Evolutionary conservation across 495 filamentous ascomycete species (phyloP), one percentile per base, ranked within the genome.

Genomic region (Thermothielavioides terrestris): DNA sequence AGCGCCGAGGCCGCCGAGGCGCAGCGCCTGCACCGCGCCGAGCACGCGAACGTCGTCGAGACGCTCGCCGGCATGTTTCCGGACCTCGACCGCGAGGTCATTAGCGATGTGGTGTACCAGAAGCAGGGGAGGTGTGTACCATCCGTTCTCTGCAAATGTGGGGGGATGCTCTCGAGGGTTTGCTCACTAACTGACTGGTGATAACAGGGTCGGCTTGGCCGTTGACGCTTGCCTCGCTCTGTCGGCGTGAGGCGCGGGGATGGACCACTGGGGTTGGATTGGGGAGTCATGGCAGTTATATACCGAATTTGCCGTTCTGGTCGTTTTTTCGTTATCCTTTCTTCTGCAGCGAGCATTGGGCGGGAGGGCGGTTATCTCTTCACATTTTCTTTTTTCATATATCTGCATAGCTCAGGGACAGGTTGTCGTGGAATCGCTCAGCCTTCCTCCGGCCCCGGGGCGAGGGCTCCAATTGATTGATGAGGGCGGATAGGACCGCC

Each of bases 1-100:
- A 92, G 87, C 49, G 91, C 88, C 0, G 92, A 99, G 67, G 80
- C 81, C 25, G 94, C 89, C 9, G 88, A 97, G 65, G 91, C 91
- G 25, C 81, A 85, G 41, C 75, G 85, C 37, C 85, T 99, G 53
- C 84, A 90, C 50, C 75, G 83, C 40, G 82, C 79, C 27, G 92
- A 99, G 71, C 89, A 97, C 63, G 74, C 79, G 35, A 87, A 87
- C 60, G 82, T 99, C 5, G 92, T 97, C 1, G 91, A 96, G 69
- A 94, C 88, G 14, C 69, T 96, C 35, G 82, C 85, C 17, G 83
- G 86, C 42, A 95, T 96, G 89, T 96, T 96, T 60, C 90, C 90
- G 7, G 84, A 88, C 62, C 70, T 96, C 22, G 90, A 96, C 63
- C 77, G 79, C 60, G 90, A 96, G 22, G 77, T 96, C 27, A 95